These are phyloP conservation scores for Trichoderma sp. DNA, from an alignment of 2,329 filamentous ascomycete species.

Conservation along the genomic window DNA sequence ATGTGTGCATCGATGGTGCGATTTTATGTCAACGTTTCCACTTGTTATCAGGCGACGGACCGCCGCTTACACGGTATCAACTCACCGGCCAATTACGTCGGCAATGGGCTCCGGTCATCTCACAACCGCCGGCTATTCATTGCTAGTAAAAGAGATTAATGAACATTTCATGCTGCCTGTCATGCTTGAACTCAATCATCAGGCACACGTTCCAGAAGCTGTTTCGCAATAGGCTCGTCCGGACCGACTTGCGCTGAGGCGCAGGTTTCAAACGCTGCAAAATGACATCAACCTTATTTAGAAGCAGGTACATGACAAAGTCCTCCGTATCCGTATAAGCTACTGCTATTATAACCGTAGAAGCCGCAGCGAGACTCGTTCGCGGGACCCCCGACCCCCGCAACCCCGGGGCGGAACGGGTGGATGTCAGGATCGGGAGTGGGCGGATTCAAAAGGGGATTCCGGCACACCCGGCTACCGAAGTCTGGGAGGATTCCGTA, in stretches of 20 bases:
- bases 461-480: conserved; percentile 7
- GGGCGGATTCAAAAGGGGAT: not conserved
- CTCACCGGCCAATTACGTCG: not conserved
- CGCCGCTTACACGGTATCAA: not conserved
- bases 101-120: not conserved
- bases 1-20: not conserved
- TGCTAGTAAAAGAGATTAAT: not conserved
- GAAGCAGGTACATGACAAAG: not conserved
- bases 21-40: conserved; percentile 15
- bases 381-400: not conserved
- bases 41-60: conserved; percentile 1
- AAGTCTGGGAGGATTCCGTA: not conserved
- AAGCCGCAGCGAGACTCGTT: not conserved
- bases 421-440: conserved; percentile 3
- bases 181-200: not conserved
- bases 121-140: not conserved
- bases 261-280: not conserved
- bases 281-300: not conserved
- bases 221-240: not conserved
- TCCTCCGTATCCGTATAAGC: not conserved
- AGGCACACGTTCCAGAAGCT: conserved; percentile 4
- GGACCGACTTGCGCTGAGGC: not conserved
- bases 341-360: not conserved
- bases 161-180: not conserved
- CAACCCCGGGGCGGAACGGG: conserved; percentile 6